A percentile compares a stretch with the other conserved stretches of the same genome.
Conservation (phyloP, 306 rosid genomes). For the Pyrus pyrifolia region DNA sequence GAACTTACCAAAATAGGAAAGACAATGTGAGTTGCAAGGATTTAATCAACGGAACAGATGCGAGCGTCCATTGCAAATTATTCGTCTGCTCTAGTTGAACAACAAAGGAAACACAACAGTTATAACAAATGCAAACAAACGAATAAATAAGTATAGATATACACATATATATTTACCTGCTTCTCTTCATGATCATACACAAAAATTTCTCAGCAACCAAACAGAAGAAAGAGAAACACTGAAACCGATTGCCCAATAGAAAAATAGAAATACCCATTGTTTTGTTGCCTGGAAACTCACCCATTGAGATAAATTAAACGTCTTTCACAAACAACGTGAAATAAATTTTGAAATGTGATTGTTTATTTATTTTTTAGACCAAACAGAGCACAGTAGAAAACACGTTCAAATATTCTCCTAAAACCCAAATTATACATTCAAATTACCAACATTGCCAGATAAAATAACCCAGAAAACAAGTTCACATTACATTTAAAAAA, state of each 20-base stretch:
- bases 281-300: not conserved
- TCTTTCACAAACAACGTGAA: not conserved
- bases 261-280: not conserved
- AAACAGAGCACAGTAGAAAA: conserved; percentile 4
- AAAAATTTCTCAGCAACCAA: conserved; percentile 7
- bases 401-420: not conserved
- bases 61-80: conserved; percentile 86
- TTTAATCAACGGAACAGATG: conserved; percentile 78
- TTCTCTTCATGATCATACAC: not conserved
- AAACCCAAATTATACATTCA: not conserved
- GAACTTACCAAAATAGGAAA: conserved; percentile 78
- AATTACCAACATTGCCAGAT: not conserved
- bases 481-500: not conserved
- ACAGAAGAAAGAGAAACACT: not conserved
- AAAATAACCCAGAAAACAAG: not conserved
- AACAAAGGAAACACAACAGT: conserved; percentile 15
- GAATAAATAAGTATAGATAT: not conserved
- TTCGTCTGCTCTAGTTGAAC: conserved; percentile 66
- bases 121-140: not conserved
- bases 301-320: not conserved
- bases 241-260: not conserved
- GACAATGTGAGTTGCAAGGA: conserved; percentile 84
- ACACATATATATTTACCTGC: not conserved
- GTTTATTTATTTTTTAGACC: not conserved
- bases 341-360: not conserved